Conservation (phyloP, 2,329 filamentous ascomycete genomes). For the Penicillium olsonii region DNA sequence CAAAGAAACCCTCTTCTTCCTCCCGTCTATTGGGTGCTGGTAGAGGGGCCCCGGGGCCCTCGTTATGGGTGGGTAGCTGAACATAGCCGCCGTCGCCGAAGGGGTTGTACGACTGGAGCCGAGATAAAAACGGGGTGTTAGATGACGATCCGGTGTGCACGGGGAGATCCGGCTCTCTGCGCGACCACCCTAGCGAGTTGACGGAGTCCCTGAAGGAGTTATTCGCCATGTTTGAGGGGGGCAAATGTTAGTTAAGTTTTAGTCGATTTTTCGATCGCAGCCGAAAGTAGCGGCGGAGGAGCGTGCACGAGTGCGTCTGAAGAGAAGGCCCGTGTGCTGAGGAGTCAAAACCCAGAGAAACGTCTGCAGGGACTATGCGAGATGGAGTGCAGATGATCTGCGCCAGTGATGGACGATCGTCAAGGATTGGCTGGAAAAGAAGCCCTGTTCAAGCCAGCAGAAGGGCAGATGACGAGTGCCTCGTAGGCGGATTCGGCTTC, state of each 20-base stretch:
- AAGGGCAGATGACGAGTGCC: constrained; percentile 38
- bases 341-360: constrained; percentile 24
- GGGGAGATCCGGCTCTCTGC: constrained; percentile 74
- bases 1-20: constrained; percentile 95
- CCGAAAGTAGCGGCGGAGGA: constrained; percentile 12
- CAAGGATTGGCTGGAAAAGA: constrained; percentile 18
- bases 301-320: constrained; percentile 23
- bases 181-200: constrained; percentile 92
- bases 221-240: constrained; percentile 29
- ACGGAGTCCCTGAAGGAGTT: constrained; percentile 90
- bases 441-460: constrained; percentile 26
- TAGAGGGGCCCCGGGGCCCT: constrained; percentile 78
- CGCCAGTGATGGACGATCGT: constrained; percentile 29
- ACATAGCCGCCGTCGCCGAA: constrained; percentile 83
- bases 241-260: constrained; percentile 8
- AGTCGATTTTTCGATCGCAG: constrained; percentile 16
- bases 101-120: constrained; percentile 81
- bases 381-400: constrained; percentile 56
- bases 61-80: constrained; percentile 75
- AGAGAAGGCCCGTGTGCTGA: constrained; percentile 20
- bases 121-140: constrained; percentile 74
- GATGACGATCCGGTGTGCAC: constrained; percentile 64
- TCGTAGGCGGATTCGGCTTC: constrained; percentile 21
- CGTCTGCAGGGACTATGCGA: constrained; percentile 48
- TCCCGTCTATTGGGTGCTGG: constrained; percentile 82